Percentiles rank a stretch among this genome's conserved stretches.
Conservation (phyloP, 2,329 filamentous ascomycete species). For the Pyrenochaeta sp. region DNA sequence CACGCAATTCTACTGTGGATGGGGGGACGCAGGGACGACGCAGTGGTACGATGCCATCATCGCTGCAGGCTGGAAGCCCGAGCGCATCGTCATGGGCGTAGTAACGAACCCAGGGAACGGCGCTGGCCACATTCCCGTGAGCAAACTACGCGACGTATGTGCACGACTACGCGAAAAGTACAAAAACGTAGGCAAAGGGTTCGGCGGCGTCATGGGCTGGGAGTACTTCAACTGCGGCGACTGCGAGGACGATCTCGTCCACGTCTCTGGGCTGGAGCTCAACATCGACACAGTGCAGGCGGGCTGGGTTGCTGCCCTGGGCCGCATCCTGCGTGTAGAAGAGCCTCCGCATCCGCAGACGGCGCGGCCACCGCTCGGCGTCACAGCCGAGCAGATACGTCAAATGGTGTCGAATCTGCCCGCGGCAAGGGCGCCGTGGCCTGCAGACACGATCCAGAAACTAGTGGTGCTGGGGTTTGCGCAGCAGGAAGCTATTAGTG, state of each 20-base stretch:
- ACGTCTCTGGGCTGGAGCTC: constrained; percentile 30
- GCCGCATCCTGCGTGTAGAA: constrained; percentile 50
- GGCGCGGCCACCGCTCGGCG: constrained; percentile 24
- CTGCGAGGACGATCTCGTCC: constrained; percentile 37
- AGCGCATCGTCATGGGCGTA: constrained; percentile 80
- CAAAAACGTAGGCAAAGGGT: constrained; percentile 55
- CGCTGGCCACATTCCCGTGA: constrained; percentile 66
- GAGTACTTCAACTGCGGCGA: constrained; percentile 83
- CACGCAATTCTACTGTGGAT: constrained; percentile 91
- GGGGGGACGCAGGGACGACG: constrained; percentile 70
- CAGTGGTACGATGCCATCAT: constrained; percentile 63
- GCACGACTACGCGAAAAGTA: constrained; percentile 67
- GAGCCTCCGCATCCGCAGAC: constrained; percentile 30
- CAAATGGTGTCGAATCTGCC: constrained; percentile 45
- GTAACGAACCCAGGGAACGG: constrained; percentile 83
- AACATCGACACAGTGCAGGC: constrained; percentile 39
- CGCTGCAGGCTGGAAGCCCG: constrained; percentile 73
- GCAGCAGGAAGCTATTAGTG: constrained; percentile 56
- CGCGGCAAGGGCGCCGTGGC: constrained; percentile 46
- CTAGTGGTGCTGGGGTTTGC: constrained; percentile 58
- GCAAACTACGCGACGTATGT: constrained; percentile 65
- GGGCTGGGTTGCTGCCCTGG: constrained; percentile 76
- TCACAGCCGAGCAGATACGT: constrained; percentile 43
- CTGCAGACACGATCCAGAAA: constrained; percentile 52
- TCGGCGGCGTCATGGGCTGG: constrained; percentile 94